phyloP scores from a whole-genome alignment of 2,329 filamentous ascomycete species.

The Berkeleyomyces basicola region DNA sequence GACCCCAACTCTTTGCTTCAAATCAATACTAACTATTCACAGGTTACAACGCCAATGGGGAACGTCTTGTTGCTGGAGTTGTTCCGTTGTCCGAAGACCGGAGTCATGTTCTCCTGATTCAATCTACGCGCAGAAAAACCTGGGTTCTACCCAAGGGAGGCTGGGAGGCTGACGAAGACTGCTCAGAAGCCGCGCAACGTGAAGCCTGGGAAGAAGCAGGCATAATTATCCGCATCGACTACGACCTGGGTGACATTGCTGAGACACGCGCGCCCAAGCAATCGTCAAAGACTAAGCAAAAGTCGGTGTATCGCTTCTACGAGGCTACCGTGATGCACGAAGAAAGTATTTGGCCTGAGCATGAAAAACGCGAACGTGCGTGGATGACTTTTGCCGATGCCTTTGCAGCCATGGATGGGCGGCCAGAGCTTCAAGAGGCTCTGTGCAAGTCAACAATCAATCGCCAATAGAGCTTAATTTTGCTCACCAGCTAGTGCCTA shows the following conservation, averaged over 20 bases:
- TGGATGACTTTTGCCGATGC: conserved; percentile 84
- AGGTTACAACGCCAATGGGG: conserved; percentile 88
- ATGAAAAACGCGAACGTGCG: conserved; percentile 71
- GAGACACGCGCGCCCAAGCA: conserved; percentile 72
- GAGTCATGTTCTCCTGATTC: conserved; percentile 77
- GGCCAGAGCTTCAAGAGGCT: conserved; percentile 80
- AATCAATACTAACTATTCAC: conserved; percentile 15
- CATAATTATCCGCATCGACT: conserved; percentile 68
- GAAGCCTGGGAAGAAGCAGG: conserved; percentile 98
- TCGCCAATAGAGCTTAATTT: conserved; percentile 16
- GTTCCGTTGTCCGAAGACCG: conserved; percentile 80
- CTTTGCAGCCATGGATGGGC: conserved; percentile 53
- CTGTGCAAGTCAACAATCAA: conserved; percentile 64
- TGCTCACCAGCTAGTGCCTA: background rate
- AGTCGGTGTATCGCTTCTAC: conserved; percentile 61
- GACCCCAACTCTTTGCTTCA: background rate
- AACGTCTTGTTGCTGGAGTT: conserved; percentile 86
- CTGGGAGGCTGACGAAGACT: conserved; percentile 90
- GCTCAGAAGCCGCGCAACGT: conserved; percentile 65
- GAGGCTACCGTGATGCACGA: conserved; percentile 79
- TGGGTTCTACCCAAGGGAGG: conserved; percentile 98
- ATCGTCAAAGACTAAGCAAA: conserved; percentile 42
- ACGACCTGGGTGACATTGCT: conserved; percentile 70
- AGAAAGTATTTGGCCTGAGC: conserved; percentile 82
- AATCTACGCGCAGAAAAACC: conserved; percentile 75